Base-by-base conservation (phyloP, 208 protist species). In the Acanthamoeba sp. region DNA sequence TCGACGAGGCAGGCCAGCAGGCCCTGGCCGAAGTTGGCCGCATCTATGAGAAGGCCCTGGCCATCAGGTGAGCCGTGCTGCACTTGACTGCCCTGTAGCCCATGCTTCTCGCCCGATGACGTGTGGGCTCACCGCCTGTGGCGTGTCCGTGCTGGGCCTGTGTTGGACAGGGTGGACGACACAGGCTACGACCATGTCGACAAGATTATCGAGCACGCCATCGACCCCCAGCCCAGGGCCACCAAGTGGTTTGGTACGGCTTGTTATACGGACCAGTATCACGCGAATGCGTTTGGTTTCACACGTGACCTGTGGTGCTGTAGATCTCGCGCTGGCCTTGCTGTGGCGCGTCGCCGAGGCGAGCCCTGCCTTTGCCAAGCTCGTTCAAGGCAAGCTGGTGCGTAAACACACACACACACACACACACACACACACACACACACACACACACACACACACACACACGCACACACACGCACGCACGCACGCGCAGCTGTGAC, bases 321-420 rank as follows among this genome's bases (percentile, higher is more conserved):
- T n/a, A 76, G 66, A 76, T n/a, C n/a, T 34, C 2, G 18, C 66
- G 0, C 66, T 76, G 66, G 29, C 66, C 22, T 29, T 76, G 4
- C 40, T 76, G 66, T 76, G 66, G 66, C 32, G 40, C 66, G 66
- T 76, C 66, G 66, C n/a, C 36, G 66, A 76, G 66, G 66, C 36
- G 66, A 76, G 66, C n/a, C 66, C 66, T 20, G 32, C n/a, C 7
- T 76, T 76, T 7, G 20, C 0, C 1, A 0, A 38, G 6, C 66
- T 76, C 36, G 22, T 76, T 7, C 18, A 5, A 1, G 66, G 12
- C 66, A 34, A 40, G 20, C 66, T 76, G 36, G 66, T 50, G 18
- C 45, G 45, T 14, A 50, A 6, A 50, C 45, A 7, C 45, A 69
- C 62, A 34, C 62, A 7, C 45, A 50, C 45, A 50, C 45, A 7